Evolutionary conservation across 192 early-diverging fungal species (phyloP).

Genomic region (Coemansia sp.): DNA sequence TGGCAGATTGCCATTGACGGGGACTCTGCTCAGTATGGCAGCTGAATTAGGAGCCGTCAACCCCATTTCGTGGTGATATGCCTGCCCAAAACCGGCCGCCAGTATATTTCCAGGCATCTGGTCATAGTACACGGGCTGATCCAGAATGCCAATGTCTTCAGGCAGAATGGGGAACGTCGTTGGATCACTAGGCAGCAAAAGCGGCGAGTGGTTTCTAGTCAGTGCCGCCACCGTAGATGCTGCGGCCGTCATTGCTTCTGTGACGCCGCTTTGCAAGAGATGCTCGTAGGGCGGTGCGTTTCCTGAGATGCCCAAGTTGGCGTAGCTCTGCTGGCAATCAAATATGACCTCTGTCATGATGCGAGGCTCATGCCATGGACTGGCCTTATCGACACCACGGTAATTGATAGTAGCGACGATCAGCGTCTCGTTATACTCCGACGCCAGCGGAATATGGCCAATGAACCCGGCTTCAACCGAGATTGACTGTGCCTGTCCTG

Average conservation of each 20-base stretch:
- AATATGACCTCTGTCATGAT: conserved; percentile 19
- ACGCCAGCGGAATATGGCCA: conserved; percentile 9
- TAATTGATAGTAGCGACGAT: conserved; percentile 1
- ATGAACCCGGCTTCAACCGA: conserved; percentile 4
- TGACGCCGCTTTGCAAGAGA: background rate
- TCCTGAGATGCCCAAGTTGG: conserved; percentile 1
- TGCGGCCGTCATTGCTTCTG: background rate
- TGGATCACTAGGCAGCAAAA: background rate
- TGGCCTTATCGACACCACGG: conserved; percentile 1
- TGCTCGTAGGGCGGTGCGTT: conserved; percentile 11
- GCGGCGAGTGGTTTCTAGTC: background rate
- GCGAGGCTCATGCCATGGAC: conserved; percentile 34
- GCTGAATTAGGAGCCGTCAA: background rate
- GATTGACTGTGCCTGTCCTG: background rate
- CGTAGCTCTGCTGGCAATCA: conserved; percentile 17
- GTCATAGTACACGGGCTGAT: background rate
- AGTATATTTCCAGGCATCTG: background rate
- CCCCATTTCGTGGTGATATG: background rate
- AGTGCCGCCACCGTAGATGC: background rate
- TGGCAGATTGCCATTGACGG: background rate
- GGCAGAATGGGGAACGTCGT: background rate
- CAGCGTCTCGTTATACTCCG: conserved; percentile 5
- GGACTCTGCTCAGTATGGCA: background rate
- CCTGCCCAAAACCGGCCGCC: background rate
- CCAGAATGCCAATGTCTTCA: background rate